phyloP scores from a whole-genome alignment of 2,329 filamentous ascomycete genomes.

The Sphaceloma murrayae region DNA sequence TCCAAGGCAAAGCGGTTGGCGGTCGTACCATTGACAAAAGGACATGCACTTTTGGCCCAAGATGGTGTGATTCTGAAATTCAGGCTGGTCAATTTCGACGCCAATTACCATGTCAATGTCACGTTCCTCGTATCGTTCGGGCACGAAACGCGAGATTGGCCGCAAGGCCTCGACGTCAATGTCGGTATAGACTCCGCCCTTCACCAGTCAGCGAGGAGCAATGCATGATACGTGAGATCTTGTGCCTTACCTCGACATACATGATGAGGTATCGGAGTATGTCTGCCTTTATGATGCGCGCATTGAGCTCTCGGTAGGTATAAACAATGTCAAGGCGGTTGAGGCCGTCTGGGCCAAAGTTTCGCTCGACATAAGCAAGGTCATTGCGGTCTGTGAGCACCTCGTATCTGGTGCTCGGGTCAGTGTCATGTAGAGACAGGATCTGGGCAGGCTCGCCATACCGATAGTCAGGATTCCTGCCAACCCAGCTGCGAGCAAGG shows the following conservation, averaged over 20 bases:
- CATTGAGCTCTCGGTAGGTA: conserved; percentile 48
- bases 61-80: conserved; percentile 52
- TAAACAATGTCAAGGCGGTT: conserved; percentile 55
- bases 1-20: no score
- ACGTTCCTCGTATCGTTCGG: conserved; percentile 48
- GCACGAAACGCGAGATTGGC: conserved; percentile 47
- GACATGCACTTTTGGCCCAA: conserved; percentile 56
- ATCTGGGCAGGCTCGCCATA: no score
- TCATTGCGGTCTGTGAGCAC: conserved; percentile 62
- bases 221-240: no score
- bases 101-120: conserved; percentile 59
- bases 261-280: conserved; percentile 55
- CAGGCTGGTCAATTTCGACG: conserved; percentile 58
- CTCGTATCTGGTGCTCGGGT: conserved; percentile 59
- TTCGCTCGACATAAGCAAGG: conserved; percentile 55
- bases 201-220: no score
- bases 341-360: conserved; percentile 56
- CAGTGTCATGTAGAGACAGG: no score
- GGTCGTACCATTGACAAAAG: conserved; percentile 53
- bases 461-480: conserved; percentile 57
- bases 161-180: conserved; percentile 47
- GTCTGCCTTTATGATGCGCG: conserved; percentile 56
- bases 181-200: conserved; percentile 51
- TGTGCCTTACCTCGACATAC: no score
- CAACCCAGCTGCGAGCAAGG: conserved; percentile 54